phyloP scores from a whole-genome alignment of 176 grass and related monocot genomes.

The Themeda triandra region DNA sequence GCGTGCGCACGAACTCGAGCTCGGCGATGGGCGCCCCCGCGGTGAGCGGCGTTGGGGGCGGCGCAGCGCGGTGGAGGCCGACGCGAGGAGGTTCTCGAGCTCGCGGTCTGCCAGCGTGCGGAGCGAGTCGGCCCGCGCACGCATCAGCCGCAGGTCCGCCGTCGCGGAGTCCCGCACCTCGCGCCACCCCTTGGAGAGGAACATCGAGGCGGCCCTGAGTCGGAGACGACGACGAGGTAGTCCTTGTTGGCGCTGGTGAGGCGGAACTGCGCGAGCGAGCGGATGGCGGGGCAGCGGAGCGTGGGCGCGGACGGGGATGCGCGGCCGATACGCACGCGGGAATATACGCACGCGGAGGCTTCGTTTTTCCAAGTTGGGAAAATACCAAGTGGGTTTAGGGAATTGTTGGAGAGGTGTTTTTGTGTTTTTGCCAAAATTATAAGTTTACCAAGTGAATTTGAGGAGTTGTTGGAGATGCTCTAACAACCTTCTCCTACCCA shows the following conservation, averaged over 20 bases:
- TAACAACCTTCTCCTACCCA: too few species aligned
- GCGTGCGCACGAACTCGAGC: slow-evolving; percentile 64
- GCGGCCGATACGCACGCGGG: too few species aligned
- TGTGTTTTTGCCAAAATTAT: too few species aligned
- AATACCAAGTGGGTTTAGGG: too few species aligned
- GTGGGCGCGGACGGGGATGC: too few species aligned
- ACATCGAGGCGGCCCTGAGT: slow-evolving; percentile 80
- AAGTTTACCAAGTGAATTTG: too few species aligned
- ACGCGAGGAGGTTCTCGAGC: slow-evolving; percentile 46
- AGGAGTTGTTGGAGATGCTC: too few species aligned
- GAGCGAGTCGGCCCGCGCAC: slow-evolving; percentile 50
- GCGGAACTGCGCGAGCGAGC: slow-evolving; percentile 91
- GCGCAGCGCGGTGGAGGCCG: slow-evolving; percentile 12
- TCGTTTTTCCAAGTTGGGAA: too few species aligned
- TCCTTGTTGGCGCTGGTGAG: slow-evolving; percentile 96
- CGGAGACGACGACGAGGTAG: slow-evolving; percentile 84
- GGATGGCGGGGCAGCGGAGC: too few species aligned
- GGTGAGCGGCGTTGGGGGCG: slow-evolving; percentile 20
- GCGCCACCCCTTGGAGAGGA: slow-evolving; percentile 67
- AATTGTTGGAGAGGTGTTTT: too few species aligned
- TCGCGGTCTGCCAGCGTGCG: slow-evolving; percentile 68
- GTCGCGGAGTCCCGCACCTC: slow-evolving; percentile 71
- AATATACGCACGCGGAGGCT: too few species aligned
- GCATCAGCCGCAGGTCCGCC: slow-evolving; percentile 68
- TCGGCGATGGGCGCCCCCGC: slow-evolving; percentile 51